These are phyloP conservation scores for Yarrowia divulgata DNA, from an alignment of 805 yeast species.

Conservation along the genomic window DNA sequence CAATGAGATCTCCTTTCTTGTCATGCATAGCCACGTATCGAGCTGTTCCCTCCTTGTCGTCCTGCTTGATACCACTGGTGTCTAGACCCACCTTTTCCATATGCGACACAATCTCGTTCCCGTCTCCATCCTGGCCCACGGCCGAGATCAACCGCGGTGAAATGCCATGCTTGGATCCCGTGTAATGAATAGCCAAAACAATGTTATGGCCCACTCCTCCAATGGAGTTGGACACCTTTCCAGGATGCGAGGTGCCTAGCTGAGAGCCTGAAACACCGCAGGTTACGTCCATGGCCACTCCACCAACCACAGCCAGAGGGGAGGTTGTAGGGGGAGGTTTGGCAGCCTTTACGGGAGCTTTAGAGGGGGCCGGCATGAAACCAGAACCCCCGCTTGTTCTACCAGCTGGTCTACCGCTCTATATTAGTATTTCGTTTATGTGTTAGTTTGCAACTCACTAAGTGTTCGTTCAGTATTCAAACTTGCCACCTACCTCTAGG, in stretches of 20 bases:
- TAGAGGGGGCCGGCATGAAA: constrained; percentile 1
- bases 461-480: not conserved
- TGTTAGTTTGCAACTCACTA: constrained; percentile 9
- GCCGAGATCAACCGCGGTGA: constrained; percentile 60
- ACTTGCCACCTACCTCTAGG: constrained; percentile 51
- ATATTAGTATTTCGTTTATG: constrained; percentile 26
- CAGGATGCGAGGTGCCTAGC: constrained; percentile 74
- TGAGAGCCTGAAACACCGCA: constrained; percentile 52
- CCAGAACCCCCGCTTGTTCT: not conserved
- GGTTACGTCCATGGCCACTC: constrained; percentile 77
- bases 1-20: constrained; percentile 64
- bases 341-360: not conserved
- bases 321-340: not conserved
- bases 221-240: constrained; percentile 60
- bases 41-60: constrained; percentile 57
- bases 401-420: not conserved
- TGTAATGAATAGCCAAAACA: constrained; percentile 64
- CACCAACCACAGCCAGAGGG: constrained; percentile 63
- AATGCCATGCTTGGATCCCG: constrained; percentile 44
- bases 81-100: constrained; percentile 49
- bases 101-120: constrained; percentile 41
- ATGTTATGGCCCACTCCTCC: constrained; percentile 91
- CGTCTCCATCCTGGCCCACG: constrained; percentile 62
- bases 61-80: constrained; percentile 54
- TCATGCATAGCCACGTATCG: constrained; percentile 77